Evolutionary conservation across 768 basidiomycete genomes (phyloP).

Genomic region (Leccinum imitatum): DNA sequence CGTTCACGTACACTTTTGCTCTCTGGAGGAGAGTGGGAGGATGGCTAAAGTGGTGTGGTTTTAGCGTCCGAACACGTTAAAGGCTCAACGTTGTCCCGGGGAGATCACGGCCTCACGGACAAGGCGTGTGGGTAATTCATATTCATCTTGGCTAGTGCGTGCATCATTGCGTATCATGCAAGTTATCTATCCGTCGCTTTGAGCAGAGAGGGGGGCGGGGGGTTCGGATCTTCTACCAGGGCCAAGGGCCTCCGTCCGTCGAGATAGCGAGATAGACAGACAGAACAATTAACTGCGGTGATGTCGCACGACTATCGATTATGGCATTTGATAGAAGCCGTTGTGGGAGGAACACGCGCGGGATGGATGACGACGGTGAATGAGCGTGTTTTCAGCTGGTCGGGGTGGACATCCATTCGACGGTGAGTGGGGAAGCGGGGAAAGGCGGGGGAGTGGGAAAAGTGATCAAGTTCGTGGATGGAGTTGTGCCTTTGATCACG

Average conservation of each 20-base stretch:
- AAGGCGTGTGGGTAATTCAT: not conserved
- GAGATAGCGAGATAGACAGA: not conserved
- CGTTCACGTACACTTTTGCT: not conserved
- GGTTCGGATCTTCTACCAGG: constrained; percentile 11
- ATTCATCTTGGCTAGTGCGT: not conserved
- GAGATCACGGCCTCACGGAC: not conserved
- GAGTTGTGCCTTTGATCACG: constrained; percentile 19
- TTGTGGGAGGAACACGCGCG: constrained; percentile 20
- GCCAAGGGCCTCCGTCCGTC: constrained; percentile 9
- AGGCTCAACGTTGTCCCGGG: constrained; percentile 5
- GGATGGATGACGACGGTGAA: not conserved
- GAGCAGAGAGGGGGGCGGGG: not conserved
- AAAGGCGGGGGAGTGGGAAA: constrained; percentile 19
- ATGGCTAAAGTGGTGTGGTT: not conserved
- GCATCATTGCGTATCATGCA: not conserved
- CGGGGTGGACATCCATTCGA: constrained; percentile 2
- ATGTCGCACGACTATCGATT: constrained; percentile 1
- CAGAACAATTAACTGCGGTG: too few relatives aligned
- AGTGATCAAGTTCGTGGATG: too few relatives aligned
- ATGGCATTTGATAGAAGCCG: constrained; percentile 19
- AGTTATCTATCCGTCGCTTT: constrained; percentile 4
- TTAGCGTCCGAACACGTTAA: not conserved
- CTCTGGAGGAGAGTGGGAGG: not conserved
- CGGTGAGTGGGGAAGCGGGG: constrained; percentile 21
- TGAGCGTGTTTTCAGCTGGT: constrained; percentile 8